These are phyloP conservation scores for Hippophae gyantsensis DNA, from an alignment of 306 rosid genomes.

Conservation along the genomic window DNA sequence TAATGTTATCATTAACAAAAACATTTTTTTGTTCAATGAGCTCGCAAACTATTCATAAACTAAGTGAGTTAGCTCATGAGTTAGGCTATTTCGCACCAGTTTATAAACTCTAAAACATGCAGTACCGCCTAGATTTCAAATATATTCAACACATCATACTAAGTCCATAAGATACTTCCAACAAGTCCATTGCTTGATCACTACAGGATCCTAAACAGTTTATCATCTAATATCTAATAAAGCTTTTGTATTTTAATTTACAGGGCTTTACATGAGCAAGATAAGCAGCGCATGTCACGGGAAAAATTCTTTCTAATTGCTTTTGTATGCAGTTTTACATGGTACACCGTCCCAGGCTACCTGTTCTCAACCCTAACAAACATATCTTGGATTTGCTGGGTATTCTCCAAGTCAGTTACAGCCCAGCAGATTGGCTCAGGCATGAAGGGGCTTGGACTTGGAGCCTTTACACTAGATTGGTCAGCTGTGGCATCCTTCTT, in stretches of 20 bases:
- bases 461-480: constrained; percentile 74
- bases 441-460: constrained; percentile 70
- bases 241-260: not conserved
- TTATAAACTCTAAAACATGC: too few relatives aligned
- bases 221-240: not conserved
- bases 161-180: not conserved
- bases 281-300: constrained; percentile 34
- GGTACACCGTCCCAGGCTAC: constrained; percentile 65
- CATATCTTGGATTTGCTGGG: constrained; percentile 83
- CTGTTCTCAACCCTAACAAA: constrained; percentile 61
- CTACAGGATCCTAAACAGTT: too few relatives aligned
- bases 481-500: constrained; percentile 58
- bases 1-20: too few relatives aligned
- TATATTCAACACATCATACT: not conserved
- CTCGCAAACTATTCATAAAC: too few relatives aligned
- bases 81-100: too few relatives aligned
- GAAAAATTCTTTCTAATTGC: constrained; percentile 66
- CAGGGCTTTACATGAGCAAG: constrained; percentile 83
- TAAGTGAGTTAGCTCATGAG: too few relatives aligned
- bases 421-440: constrained; percentile 84
- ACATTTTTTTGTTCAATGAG: too few relatives aligned
- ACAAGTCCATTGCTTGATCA: not conserved
- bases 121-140: too few relatives aligned
- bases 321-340: constrained; percentile 55
- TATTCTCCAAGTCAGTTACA: constrained; percentile 64